phyloP scores from a whole-genome alignment of 2,329 filamentous ascomycete genomes.

The Neonectria coccinea region DNA sequence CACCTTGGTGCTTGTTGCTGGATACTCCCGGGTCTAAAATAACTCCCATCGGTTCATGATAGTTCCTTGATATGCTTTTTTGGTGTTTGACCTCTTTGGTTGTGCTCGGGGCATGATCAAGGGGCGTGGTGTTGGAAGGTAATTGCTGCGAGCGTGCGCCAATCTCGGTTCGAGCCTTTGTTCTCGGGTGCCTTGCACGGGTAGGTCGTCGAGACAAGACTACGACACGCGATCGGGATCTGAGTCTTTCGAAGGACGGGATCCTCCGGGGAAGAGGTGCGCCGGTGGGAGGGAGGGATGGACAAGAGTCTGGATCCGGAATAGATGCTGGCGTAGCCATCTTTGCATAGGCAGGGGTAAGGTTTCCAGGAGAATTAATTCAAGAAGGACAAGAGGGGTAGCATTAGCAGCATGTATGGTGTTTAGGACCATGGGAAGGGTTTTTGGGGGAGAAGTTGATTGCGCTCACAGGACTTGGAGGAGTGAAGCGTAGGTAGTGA shows the following conservation, averaged over 20 bases:
- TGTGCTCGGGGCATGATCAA: background rate
- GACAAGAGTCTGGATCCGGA: slow-evolving; percentile 37
- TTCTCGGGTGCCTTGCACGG: slow-evolving; percentile 37
- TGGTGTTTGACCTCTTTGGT: background rate
- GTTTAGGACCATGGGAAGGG: slow-evolving; percentile 2
- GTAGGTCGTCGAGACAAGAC: slow-evolving; percentile 43
- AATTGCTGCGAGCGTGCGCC: no score
- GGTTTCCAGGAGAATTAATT: slow-evolving; percentile 42
- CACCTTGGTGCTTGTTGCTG: background rate
- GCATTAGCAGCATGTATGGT: slow-evolving; percentile 9
- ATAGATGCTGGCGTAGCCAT: slow-evolving; percentile 50
- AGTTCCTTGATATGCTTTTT: background rate
- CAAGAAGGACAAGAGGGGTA: slow-evolving; percentile 33
- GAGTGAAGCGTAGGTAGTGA: background rate
- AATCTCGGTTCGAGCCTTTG: slow-evolving; percentile 12
- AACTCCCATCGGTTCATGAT: background rate
- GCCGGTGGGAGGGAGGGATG: slow-evolving; percentile 33
- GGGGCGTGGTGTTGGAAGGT: background rate
- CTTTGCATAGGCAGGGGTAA: slow-evolving; percentile 22
- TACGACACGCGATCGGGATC: slow-evolving; percentile 45
- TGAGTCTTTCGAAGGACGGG: slow-evolving; percentile 36
- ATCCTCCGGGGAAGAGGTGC: slow-evolving; percentile 24
- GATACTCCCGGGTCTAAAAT: slow-evolving; percentile 1
- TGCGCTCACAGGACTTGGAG: background rate
- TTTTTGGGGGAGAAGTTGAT: slow-evolving; percentile 8